A percentile compares a stretch with the other conserved stretches of the same genome.
Conservation (phyloP, 371 early-diverging fungal species). For the Sanchytrium tribonematis region DNA sequence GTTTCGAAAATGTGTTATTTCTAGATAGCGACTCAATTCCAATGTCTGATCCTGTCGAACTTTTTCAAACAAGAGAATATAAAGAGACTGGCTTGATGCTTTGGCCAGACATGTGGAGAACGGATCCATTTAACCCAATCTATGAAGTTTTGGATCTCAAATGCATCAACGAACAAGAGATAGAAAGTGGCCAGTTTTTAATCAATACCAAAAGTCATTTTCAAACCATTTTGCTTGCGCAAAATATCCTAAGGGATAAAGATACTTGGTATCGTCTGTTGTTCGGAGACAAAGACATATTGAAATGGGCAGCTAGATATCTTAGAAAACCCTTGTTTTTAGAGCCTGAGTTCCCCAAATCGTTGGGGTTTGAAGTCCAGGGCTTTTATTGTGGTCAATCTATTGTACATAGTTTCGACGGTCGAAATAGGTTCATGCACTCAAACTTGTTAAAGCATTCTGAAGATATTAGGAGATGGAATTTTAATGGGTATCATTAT, state of each 20-base stretch:
- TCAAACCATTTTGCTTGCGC: neutral
- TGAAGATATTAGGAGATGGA: neutral
- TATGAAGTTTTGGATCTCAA: neutral
- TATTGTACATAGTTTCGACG: neutral
- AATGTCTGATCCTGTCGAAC: slow-evolving; percentile 15
- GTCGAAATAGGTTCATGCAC: neutral
- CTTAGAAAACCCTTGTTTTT: neutral
- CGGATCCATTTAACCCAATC: neutral
- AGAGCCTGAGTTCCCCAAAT: neutral
- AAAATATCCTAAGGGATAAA: neutral
- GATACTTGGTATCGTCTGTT: neutral
- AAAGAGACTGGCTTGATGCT: slow-evolving; percentile 20
- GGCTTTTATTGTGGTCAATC: neutral
- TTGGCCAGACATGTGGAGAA: slow-evolving; percentile 24
- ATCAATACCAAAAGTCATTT: neutral
- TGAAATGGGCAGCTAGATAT: neutral
- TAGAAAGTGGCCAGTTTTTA: neutral
- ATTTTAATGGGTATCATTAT: neutral
- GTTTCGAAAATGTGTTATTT: slow-evolving; percentile 19
- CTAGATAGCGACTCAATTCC: slow-evolving; percentile 24
- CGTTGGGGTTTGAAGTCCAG: neutral
- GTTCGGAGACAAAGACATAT: neutral
- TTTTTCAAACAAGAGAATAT: slow-evolving; percentile 18
- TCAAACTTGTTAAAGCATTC: neutral
- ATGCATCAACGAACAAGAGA: neutral